Evolutionary conservation across 2,329 filamentous ascomycete genomes (phyloP), one percentile per base, ranked within the genome.

Genomic region (Arthroderma sp.): DNA sequence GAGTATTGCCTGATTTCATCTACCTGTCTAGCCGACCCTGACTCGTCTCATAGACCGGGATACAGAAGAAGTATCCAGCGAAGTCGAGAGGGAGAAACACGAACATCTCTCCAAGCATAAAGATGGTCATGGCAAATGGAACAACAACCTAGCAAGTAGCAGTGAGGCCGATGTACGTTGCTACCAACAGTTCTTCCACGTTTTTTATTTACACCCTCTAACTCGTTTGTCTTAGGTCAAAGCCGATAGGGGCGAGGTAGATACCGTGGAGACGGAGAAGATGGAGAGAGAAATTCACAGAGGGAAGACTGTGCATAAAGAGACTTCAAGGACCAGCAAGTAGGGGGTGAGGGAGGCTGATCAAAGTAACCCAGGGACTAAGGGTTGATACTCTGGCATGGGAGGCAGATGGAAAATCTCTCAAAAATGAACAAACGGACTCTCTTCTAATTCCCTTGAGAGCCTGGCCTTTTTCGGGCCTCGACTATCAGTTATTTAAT

Each of bases 131-230:
- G 37, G 11, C 2, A 39, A 31, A 15, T 55, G 54, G 54, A 41
- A 41, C 15, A 39, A 55, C 15, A 28, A 25, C 9, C 38, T 55
- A 11, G 54, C 54, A 2, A 55, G 54, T 25, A 33, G 9, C 9
- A 55, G 54, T 35, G 54, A 55, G 25, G 54, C 54, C 7, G 54
- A 55, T 55, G 54, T 55, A 44, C 9, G 54, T 41, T 55, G 23
- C 9, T 8, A 4, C 19, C 4, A 21, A 8, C 54, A 43, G 6
- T 7, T 19, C 17, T 21, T 44, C 33, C 19, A 25, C 15, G 1
- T 6, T 6, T 2, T 31, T 39, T 37, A 55, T 8, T 2, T 13
- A 25, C 21, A 13, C 25, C 39, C n/a, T 13, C 23, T 15, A 19
- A 55, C 13, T 31, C 33, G 28, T 53, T 15, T 19, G 21, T 7